These are phyloP conservation scores for Pythium vanterpoolii DNA, from an alignment of 352 stramenopile species.

Conservation along the genomic window DNA sequence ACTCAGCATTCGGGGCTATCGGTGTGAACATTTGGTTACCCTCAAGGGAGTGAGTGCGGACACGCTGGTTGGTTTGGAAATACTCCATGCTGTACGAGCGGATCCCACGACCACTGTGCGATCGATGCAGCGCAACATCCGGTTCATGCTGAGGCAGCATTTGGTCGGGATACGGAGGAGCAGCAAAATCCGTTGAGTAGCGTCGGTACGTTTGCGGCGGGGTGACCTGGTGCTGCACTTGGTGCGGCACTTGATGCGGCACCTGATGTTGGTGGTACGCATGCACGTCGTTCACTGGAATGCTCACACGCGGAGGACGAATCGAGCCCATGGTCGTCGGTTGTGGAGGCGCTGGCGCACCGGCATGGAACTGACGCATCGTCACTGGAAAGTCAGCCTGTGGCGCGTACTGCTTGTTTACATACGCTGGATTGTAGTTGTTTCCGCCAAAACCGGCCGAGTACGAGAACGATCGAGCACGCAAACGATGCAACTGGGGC, in stretches of 20 bases:
- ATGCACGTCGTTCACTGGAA: constrained; percentile 54
- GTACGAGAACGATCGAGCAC: constrained; percentile 76
- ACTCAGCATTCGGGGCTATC: constrained; percentile 40
- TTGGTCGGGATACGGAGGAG: constrained; percentile 60
- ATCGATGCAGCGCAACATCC: constrained; percentile 31
- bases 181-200: constrained; percentile 69
- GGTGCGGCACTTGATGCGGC: constrained; percentile 16
- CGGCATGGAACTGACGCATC: constrained; percentile 54
- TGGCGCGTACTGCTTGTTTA: constrained; percentile 46
- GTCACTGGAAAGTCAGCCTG: constrained; percentile 52
- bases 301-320: constrained; percentile 65
- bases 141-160: constrained; percentile 42
- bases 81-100: constrained; percentile 82
- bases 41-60: constrained; percentile 78
- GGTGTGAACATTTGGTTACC: constrained; percentile 53
- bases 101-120: constrained; percentile 41
- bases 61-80: constrained; percentile 48
- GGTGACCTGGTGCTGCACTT: constrained; percentile 36
- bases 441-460: constrained; percentile 52
- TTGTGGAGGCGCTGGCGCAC: constrained; percentile 33
- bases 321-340: constrained; percentile 28
- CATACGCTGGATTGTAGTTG: constrained; percentile 43
- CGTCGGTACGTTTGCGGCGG: constrained; percentile 56
- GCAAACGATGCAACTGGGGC: constrained; percentile 52
- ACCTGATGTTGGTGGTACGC: constrained; percentile 37